Evolutionary conservation across 2,329 filamentous ascomycete species (phyloP), one percentile per base, ranked within the genome.

Genomic region (Podosphaera xanthii): DNA sequence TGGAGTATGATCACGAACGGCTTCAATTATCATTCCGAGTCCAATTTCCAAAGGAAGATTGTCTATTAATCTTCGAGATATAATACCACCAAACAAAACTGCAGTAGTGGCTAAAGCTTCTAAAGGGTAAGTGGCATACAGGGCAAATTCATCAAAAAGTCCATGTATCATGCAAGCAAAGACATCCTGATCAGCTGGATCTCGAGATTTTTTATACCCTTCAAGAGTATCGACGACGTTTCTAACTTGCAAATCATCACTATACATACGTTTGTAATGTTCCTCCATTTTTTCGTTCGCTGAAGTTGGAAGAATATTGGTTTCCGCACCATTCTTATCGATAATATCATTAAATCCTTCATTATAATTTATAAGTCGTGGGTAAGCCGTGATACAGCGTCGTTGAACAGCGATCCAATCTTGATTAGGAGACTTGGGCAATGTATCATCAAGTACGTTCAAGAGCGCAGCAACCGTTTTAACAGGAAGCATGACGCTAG

Each of bases 111-210:
- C 91, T 57, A 98, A 75, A 4, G 92, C 92, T 68, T 96, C 91
- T n/a, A 96, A 76, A 0, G 94, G 94, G 70, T 98, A 98, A 67
- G 94, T 90, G 48, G 86, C 81, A 69, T 96, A 98, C 68, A 95
- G 94, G 59, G 84, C 84, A 70, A 96, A 98, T 73, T 98, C 92
- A 66, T 98, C 92, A 66, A 98, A 96, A 3, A 98, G 75, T 0
- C 92, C 92, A 67, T 96, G 90, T 42, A 98, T 94, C 89, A 98
- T 98, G 73, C 91, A 96, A 12, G 91, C 87, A 69, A 98, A 98
- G 5, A 96, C 79, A 69, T 98, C 92, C 69, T 97, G 92, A 61
- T 96, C 88, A 14, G 84, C 74, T 1, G 87, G 78, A 61, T 92
- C 86, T 55, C 82, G 81, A 0, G 94, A 97, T 59, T 82, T 82